These are phyloP conservation scores for Lenzites betulinus DNA, from an alignment of 768 basidiomycete species.

Conservation along the genomic window DNA sequence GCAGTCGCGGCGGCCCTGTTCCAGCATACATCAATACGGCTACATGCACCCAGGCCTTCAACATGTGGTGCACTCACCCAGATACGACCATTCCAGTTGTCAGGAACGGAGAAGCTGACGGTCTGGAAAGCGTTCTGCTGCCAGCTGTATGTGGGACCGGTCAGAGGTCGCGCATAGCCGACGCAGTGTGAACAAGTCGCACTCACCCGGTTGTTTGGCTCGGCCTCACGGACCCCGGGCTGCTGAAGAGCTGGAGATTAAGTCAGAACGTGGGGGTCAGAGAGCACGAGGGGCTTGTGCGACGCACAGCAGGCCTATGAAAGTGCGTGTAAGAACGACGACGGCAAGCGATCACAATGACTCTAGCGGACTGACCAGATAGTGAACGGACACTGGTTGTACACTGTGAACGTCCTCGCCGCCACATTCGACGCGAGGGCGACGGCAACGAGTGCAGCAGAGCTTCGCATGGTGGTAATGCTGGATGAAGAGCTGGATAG, in stretches of 20 bases:
- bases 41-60: not conserved
- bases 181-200: too few relatives aligned
- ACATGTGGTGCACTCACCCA: conserved; percentile 30
- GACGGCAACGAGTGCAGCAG: not conserved
- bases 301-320: conserved; percentile 35
- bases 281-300: too few relatives aligned
- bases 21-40: not conserved
- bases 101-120: conserved; percentile 38
- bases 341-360: not conserved
- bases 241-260: conserved; percentile 32
- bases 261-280: not conserved
- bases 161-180: not conserved
- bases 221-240: conserved; percentile 32
- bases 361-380: conserved; percentile 35
- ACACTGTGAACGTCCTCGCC: conserved; percentile 38
- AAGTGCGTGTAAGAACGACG: not conserved
- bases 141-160: conserved; percentile 25
- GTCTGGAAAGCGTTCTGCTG: conserved; percentile 23
- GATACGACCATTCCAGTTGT: conserved; percentile 43
- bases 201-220: conserved; percentile 34
- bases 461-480: conserved; percentile 13
- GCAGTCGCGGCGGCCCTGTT: conserved; percentile 41
- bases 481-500: not conserved
- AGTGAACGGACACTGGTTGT: conserved; percentile 44
- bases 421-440: conserved; percentile 7